Percentiles rank a stretch among this genome's conserved stretches.
These are phyloP conservation scores for Breynia disticha DNA, from an alignment of 441 rosid species.

Conservation along the genomic window DNA sequence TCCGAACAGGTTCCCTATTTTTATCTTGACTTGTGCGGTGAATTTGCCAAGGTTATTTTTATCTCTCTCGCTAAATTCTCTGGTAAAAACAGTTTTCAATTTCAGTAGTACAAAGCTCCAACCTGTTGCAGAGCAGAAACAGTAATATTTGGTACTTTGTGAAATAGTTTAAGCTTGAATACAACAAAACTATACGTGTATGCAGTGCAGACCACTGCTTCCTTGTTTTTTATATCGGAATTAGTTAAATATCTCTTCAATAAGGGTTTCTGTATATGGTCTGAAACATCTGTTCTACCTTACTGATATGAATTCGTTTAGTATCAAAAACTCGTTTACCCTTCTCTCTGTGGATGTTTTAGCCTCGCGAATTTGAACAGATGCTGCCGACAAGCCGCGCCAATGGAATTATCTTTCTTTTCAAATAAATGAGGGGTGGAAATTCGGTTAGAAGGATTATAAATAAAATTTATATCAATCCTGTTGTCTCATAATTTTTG, in stretches of 20 bases:
- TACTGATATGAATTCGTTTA: no score
- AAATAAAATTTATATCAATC: no score
- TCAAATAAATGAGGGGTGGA: no score
- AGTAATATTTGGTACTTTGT: conserved; percentile 9
- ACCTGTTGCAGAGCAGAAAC: conserved; percentile 7
- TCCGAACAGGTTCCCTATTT: not conserved
- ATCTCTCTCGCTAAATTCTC: not conserved
- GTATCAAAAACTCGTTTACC: no score
- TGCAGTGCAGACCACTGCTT: conserved; percentile 1
- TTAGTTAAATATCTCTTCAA: conserved; percentile 8
- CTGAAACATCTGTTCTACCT: conserved; percentile 7
- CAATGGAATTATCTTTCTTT: no score
- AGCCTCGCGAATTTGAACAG: no score
- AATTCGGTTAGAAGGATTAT: no score
- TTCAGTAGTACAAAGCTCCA: conserved; percentile 12
- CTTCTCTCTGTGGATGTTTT: no score
- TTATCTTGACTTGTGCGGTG: conserved; percentile 4
- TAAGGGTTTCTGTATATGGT: conserved; percentile 14
- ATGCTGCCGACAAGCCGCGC: no score
- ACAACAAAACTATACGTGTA: conserved; percentile 9
- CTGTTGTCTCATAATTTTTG: no score
- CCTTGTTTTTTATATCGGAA: conserved; percentile 7
- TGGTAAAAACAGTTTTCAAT: conserved; percentile 1
- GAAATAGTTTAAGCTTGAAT: conserved; percentile 7
- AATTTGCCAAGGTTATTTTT: conserved; percentile 7